phyloP scores from a whole-genome alignment of 1,284 basidiomycete genomes.

The Boletus semigastroideus region DNA sequence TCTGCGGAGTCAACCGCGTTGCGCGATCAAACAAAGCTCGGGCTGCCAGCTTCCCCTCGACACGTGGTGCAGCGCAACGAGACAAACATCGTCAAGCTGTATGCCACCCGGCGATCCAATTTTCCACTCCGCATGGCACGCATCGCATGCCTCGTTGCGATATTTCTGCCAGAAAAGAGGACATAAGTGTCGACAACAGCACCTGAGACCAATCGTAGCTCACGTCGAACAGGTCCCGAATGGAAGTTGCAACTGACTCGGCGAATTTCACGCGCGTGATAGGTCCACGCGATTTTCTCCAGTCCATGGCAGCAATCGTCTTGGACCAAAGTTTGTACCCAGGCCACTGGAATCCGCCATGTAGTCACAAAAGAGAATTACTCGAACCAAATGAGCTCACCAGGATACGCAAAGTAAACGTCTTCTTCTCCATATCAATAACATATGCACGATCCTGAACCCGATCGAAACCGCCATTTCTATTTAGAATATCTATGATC shows the following conservation, averaged over 20 bases:
- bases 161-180: conserved; percentile 11
- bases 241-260: conserved; percentile 38
- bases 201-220: neutral
- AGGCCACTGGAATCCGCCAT: conserved; percentile 28
- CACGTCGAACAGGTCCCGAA: conserved; percentile 41
- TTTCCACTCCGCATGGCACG: conserved; percentile 22
- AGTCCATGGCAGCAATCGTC: conserved; percentile 31
- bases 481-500: conserved; percentile 22
- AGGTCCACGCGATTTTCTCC: conserved; percentile 29
- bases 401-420: conserved; percentile 30
- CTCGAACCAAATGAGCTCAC: conserved; percentile 2
- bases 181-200: conserved; percentile 5
- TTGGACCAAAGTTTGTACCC: conserved; percentile 29
- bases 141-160: conserved; percentile 13
- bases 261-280: conserved; percentile 40
- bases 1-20: conserved; percentile 2
- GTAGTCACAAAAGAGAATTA: conserved; percentile 6
- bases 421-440: conserved; percentile 27
- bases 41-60: conserved; percentile 35
- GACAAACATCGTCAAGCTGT: conserved; percentile 23
- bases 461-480: conserved; percentile 7
- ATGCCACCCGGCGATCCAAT: conserved; percentile 24
- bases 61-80: conserved; percentile 27
- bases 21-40: conserved; percentile 25
- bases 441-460: conserved; percentile 11